Evolutionary conservation across 768 basidiomycete genomes (phyloP), one percentile per base, ranked within the genome.

Genomic region (Lentinula lateritia): DNA sequence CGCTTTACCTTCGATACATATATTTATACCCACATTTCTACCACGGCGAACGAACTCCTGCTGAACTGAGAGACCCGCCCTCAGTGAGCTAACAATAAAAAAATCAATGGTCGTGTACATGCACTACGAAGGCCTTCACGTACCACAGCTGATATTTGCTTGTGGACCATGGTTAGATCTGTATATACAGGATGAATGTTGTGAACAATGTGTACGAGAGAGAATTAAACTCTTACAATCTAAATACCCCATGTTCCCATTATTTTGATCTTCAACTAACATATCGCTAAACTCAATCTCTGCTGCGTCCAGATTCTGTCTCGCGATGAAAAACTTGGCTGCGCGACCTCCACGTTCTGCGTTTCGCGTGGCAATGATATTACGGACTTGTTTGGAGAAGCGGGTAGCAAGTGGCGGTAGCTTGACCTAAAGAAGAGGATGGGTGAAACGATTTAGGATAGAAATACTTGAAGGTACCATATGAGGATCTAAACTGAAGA

Each of bases 251-350:
- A 95, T 83, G 0, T 88, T 89, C n/a, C 92, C 95, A 67, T 96
- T 97, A 70, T 99, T 99, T 71, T 89, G 85, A 74, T 99, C 97
- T 76, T 99, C 97, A 28, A 97, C 87, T 12, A 99, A 80, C 91
- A 97, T 91, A 75, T 99, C 97, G 65, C 90, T 91, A 68, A 96
- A 98, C 72, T 98, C 97, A 50, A 98, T 84, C 76, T 99, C 96
- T 56, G 85, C 77, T 12, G 85, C 96, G 69, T 99, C 97, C 71
- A 95, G 78, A 70, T 97, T 93, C 71, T 98, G 97, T 8, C 97
- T 84, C 0, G 92, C 92, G 32, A 98, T 80, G 39, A 85, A 75
- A 66, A 95, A 77, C 70, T 86, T 90, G 6, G 80, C 76, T 38
- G 72, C 67, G 2, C 77, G 71, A 3, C 84, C 80, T 15, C 81